Evolutionary conservation across 2,329 filamentous ascomycete genomes (phyloP), one percentile per base, ranked within the genome.

Genomic region (Pseudocercospora fuligena): DNA sequence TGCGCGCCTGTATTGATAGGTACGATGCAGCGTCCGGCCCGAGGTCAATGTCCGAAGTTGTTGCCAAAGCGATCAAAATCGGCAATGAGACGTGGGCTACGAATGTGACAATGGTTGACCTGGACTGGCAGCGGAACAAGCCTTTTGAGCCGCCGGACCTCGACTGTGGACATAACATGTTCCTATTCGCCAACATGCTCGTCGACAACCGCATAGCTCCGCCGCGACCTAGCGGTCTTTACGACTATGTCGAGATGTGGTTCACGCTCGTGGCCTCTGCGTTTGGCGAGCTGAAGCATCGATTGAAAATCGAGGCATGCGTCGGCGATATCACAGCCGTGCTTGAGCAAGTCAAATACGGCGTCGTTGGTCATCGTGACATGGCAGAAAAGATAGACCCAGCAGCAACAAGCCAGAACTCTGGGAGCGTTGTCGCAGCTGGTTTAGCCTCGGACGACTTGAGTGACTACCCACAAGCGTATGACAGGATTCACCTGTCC

Each of bases 401-500:
- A 36, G 12, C 12, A 36, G 33, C 4, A 14, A 36, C 12, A 16
- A 36, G 33, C 33, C 12, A 36, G 33, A 7, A 14, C 9, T 33
- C 11, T 33, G 11, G 1, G 11, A 14, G 11, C 11, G 11, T 16
- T 36, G 12, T 16, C 1, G 11, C 12, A 36, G 33, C 33, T 36
- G 12, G 33, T 2, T 16, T 5, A 36, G 33, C 56, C 19, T 49
- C n/a, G 12, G n/a, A 23, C 3, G 33, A 27, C 19, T 33, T 59
- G n/a, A 62, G 7, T 5, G 57, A 63, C 2, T 64, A 57, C 11
- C 60, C 64, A 14, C 47, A 49, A n/a, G 31, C 36, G 2, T 69
- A 69, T 56, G 61, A 69, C 31, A 57, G 66, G 36, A 64, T 69
- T 8, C 61, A 69, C 36, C 33, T 69, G 16, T 69, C 66, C 2